Base-by-base conservation (phyloP, 768 basidiomycete genomes). In the Lactifluus piperatus region DNA sequence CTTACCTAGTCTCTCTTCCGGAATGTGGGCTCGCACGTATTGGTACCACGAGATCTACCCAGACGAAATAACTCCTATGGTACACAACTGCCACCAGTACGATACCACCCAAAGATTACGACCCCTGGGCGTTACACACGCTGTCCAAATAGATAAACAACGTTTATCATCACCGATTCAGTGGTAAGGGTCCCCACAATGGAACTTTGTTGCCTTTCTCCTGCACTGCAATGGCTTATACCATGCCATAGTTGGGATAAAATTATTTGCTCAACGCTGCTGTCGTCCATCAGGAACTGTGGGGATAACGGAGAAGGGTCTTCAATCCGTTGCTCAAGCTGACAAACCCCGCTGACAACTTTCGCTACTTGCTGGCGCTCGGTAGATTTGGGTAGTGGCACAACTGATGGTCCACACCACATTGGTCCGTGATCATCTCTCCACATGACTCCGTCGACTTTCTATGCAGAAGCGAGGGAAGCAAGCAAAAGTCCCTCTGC, bases 281-380 rank as follows among this genome's bases (percentile, higher is more conserved):
- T 2, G 72, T 81, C 36, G 77, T 76, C 3, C 78, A 62, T 82
- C 24, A 81, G 78, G 80, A 72, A 81, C 62, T 80, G n/a, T n/a
- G 77, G 79, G 69, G 69, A 6, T 79, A 82, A 57, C 60, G 81
- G 27, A 30, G 30, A 30, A 30, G 30, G 30, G 76, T 49, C 37
- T 57, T 49, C 34, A 13, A 36, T 14, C 11, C 11, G 34, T 36
- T 18, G 37, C 37, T 5, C 37, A 7, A 37, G 37, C 10, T 37
- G 14, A 37, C 37, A 16, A n/a, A 45, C 2, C 27, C 20, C 13
- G 3, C 11, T 9, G 22, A 53, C 32, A 20, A 22, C 22, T 49
- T n/a, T n/a, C n/a, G n/a, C n/a, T n/a, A n/a, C 49, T 56, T 54
- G 45, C 47, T n/a, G 74, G 77, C 78, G 10, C 79, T 79, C 50